phyloP scores from a whole-genome alignment of 768 basidiomycete species.

The Lactarius tabidus region DNA sequence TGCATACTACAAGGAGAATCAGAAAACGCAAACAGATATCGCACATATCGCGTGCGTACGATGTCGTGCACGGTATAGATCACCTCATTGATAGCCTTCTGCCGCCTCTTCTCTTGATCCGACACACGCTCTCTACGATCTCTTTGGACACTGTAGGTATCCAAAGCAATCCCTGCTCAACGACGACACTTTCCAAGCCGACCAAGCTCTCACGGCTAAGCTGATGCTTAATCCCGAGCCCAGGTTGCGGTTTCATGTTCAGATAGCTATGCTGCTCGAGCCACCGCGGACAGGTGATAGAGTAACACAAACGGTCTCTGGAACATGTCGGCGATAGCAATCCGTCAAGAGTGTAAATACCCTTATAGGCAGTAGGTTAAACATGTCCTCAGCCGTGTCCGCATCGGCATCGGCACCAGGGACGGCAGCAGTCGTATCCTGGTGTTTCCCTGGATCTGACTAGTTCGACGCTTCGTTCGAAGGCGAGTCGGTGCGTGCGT shows the following conservation, averaged over 20 bases:
- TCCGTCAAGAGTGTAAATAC: slow-evolving; percentile 96
- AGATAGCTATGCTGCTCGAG: slow-evolving; percentile 91
- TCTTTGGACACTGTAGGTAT: slow-evolving; percentile 95
- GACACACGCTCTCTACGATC: slow-evolving; percentile 86
- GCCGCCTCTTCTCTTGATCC: slow-evolving; percentile 90
- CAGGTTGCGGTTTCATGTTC: slow-evolving; percentile 93
- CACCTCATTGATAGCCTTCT: slow-evolving; percentile 98
- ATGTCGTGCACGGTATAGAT: slow-evolving; percentile 95
- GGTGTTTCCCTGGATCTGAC: slow-evolving; percentile 29
- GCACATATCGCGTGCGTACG: slow-evolving; percentile 89
- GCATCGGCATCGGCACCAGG: slow-evolving; percentile 17
- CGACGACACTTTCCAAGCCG: slow-evolving; percentile 55
- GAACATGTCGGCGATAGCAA: slow-evolving; percentile 97
- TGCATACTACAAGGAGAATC: slow-evolving; percentile 1
- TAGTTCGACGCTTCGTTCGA: slow-evolving; percentile 33
- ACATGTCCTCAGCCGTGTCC: slow-evolving; percentile 48
- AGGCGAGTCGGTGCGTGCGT: slow-evolving; percentile 23
- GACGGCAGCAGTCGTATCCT: slow-evolving; percentile 28
- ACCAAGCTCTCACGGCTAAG: slow-evolving; percentile 76
- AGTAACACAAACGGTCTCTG: slow-evolving; percentile 91
- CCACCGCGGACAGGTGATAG: slow-evolving; percentile 91
- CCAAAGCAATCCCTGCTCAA: slow-evolving; percentile 87
- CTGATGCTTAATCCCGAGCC: slow-evolving; percentile 64
- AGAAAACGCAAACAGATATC: slow-evolving; percentile 49
- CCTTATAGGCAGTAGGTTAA: slow-evolving; percentile 83